Evolutionary conservation across 108 stramenopile genomes (phyloP), one percentile per base, ranked within the genome.

Genomic region (Nitzschia sp.): DNA sequence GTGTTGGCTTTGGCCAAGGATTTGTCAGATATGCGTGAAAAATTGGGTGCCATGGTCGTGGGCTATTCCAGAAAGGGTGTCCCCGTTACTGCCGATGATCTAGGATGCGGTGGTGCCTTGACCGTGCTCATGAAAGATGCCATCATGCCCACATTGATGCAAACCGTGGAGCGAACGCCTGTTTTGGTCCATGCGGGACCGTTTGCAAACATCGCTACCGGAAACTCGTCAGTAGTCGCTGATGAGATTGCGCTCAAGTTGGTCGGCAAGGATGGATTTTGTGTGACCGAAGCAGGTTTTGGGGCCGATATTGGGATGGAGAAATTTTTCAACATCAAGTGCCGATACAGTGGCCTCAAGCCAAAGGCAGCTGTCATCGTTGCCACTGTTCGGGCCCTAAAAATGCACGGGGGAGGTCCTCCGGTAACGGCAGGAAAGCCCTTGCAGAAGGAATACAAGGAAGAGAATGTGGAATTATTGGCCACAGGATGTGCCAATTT

Each of bases 321-420:
- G 64, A 99, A 99, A 75, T 98, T 97, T 78, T 97, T 97, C 91
- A 97, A 99, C 81, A 98, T 99, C 73, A 99, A 99, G 83, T 97
- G 97, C 72, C 82, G 99, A 1, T 81, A 83, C 68, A 84, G 82
- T 31, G 95, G 94, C 1, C 75, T 97, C 11, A 89, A 84, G 73
- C 99, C 99, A 0, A 87, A 92, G 57, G 95, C 90, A 53, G 97
- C 94, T 3, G 97, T 99, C 56, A 88, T 99, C 58, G 99, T 99
- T 4, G 99, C 99, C 25, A 99, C 99, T 19, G 94, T 99, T 29
- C 95, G 99, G 3, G 99, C 99, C 19, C 73, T 99, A 41, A 99
- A 99, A 78, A 97, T 97, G 96, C 99, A 99, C 80, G 99, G 99
- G 8, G 99, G 99, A 13, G 97, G 97, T 21, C 96, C 97, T 38